phyloP scores from a whole-genome alignment of 2,329 filamentous ascomycete species.

The Neospermospora avenae region DNA sequence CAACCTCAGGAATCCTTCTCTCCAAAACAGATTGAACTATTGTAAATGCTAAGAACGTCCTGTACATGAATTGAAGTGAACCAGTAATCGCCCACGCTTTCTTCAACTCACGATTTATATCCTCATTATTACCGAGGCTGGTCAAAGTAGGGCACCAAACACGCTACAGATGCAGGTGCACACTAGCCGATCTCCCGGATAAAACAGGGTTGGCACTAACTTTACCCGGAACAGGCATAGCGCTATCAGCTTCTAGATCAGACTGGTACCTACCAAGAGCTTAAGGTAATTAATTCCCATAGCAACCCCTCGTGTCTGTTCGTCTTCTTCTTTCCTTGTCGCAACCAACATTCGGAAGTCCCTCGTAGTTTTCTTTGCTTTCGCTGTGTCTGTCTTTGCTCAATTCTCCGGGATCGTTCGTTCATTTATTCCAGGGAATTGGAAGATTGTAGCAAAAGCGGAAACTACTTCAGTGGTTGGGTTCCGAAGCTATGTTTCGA shows the following conservation, averaged over 20 bases:
- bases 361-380: neutral
- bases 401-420: neutral
- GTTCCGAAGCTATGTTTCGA: conserved; percentile 6
- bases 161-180: neutral
- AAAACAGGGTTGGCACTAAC: neutral
- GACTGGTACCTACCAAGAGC: too few species aligned
- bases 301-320: neutral
- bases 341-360: neutral
- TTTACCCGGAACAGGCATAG: neutral
- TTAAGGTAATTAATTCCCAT: neutral
- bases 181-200: neutral
- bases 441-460: neutral
- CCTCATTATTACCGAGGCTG: neutral
- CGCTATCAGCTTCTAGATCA: neutral
- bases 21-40: too few species aligned
- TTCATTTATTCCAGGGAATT: neutral
- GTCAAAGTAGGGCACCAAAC: neutral
- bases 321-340: neutral
- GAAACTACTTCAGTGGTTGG: neutral
- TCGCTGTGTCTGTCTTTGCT: neutral
- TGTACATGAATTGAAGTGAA: too few species aligned
- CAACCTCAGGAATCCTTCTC: neutral
- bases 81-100: neutral
- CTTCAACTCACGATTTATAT: neutral
- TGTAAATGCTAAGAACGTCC: too few species aligned